Base-by-base conservation (phyloP, 129 eudicot species). In the Artemisia annua region DNA sequence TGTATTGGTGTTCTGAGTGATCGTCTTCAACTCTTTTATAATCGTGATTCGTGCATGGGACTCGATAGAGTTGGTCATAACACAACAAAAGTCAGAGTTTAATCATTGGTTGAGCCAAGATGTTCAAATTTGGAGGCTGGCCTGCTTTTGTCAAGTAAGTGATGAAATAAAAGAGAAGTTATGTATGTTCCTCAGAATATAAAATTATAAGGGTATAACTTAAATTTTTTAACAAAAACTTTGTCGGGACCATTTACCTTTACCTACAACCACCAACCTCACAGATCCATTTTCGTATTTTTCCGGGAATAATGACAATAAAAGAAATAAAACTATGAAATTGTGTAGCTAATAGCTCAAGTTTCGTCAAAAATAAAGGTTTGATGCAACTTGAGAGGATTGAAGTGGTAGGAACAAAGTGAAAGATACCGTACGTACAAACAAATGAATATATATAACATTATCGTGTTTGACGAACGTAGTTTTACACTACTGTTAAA, bases 81-180 rank as follows among this genome's bases (percentile, higher is more conserved):
- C 13, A 62, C 20, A 62, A 28, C 11, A 32, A 30, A 32, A 19
- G 48, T 62, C 19, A 28, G 30, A 62, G 6, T 62, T 62, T 46
- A 62, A 62, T 62, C 67, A 62, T 62, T 62, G 67, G 67, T 28
- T 62, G 22, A 32, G 18, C 22, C 49, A 11, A 28, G 19, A 11
- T 32, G 48, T 44, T 62, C 67, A 62, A 62, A 14, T 62, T 30
- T 32, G 67, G 49, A 62, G 49, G 67, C 14, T 32, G 48, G 49
- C 39, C 15, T 60, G 66, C n/a, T 60, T 24, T 26, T 54, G 15
- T 60, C 18, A 19, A 11, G 16, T 26, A 26, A 4, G 35, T 30
- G 35, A 30, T 30, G 35, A 30, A 30, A 30, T 30, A 30, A 0
- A 10, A 58, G 18, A 57, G 11, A 58, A 10, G 13, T 17, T 5